Percentiles rank a stretch among this genome's conserved stretches.
Evolutionary conservation across 805 yeast genomes (phyloP).

Genomic region (Barnettozyma californica): DNA sequence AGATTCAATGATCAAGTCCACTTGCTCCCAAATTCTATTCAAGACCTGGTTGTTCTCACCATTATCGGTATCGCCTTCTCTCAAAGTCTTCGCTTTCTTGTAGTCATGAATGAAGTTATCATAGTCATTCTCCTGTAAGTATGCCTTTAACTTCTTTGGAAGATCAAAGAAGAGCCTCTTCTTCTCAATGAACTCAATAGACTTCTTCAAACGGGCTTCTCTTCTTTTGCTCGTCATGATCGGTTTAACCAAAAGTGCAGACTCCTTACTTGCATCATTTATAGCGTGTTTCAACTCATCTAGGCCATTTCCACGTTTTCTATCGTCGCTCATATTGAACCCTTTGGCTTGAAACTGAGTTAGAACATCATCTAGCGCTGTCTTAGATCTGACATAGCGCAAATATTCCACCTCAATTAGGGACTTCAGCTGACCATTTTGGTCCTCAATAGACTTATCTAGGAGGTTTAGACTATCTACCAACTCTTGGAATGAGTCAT

Average conservation of each 20-base stretch:
- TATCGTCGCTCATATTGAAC: slow-evolving; percentile 14
- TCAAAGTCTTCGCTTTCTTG: slow-evolving; percentile 39
- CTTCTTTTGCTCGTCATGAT: slow-evolving; percentile 45
- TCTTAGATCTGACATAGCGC: slow-evolving; percentile 59
- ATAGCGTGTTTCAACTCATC: slow-evolving; percentile 35
- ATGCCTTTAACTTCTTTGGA: slow-evolving; percentile 42
- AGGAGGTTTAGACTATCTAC: slow-evolving; percentile 41
- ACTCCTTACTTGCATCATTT: slow-evolving; percentile 44
- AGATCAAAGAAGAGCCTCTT: slow-evolving; percentile 51
- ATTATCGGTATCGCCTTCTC: slow-evolving; percentile 16
- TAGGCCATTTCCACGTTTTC: slow-evolving; percentile 20
- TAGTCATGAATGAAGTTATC: slow-evolving; percentile 54
- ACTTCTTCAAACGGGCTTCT: slow-evolving; percentile 42
- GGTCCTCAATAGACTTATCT: slow-evolving; percentile 43
- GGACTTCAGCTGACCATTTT: slow-evolving; percentile 43
- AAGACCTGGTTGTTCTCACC: slow-evolving; percentile 32
- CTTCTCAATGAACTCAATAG: slow-evolving; percentile 46
- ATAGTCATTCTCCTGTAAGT: slow-evolving; percentile 47
- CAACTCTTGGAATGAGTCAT: slow-evolving; percentile 48
- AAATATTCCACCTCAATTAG: slow-evolving; percentile 57
- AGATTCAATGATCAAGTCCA: slow-evolving; percentile 45
- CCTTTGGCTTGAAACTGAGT: slow-evolving; percentile 43
- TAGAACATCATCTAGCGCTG: slow-evolving; percentile 56
- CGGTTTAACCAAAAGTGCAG: slow-evolving; percentile 54
- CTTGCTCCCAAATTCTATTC: slow-evolving; percentile 50